Percentiles rank a stretch among this genome's conserved stretches.
Conservation (phyloP, 805 yeast species). For the Saturnispora besseyi region DNA sequence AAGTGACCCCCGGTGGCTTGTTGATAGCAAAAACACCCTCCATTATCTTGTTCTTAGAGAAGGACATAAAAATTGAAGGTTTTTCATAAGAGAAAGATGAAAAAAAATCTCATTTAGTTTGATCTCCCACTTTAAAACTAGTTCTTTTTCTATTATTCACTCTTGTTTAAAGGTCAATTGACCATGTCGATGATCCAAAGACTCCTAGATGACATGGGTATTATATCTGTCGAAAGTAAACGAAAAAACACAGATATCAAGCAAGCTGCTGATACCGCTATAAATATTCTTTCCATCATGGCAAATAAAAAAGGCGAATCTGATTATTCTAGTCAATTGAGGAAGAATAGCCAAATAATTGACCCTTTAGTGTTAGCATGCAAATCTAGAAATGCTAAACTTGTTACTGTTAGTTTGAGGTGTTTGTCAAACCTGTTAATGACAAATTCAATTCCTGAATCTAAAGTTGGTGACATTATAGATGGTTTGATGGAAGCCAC, state of each 20-base stretch:
- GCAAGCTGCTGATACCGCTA: conserved; percentile 44
- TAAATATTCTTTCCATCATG: conserved; percentile 35
- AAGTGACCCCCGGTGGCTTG: conserved; percentile 80
- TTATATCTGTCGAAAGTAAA: conserved; percentile 58
- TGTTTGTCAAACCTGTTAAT: conserved; percentile 55
- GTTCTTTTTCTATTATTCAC: neutral
- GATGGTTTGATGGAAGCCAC: conserved; percentile 67
- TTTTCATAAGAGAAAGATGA: neutral
- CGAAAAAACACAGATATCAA: conserved; percentile 64
- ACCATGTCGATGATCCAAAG: conserved; percentile 39
- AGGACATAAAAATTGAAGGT: neutral
- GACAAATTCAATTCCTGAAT: conserved; percentile 44
- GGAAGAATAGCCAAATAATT: conserved; percentile 44
- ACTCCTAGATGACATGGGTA: conserved; percentile 48
- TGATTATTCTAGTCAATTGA: conserved; percentile 20
- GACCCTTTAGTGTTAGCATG: conserved; percentile 68
- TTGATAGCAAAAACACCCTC: conserved; percentile 89
- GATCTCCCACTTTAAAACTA: neutral
- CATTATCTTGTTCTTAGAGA: conserved; percentile 34
- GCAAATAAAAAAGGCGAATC: conserved; percentile 10
- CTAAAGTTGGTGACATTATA: conserved; percentile 45
- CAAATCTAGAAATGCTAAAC: conserved; percentile 63
- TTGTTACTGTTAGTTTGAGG: conserved; percentile 63
- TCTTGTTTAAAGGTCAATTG: neutral
- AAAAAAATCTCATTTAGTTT: neutral